Conservation (phyloP, 768 basidiomycete species). For the Phaeotremella fagi region DNA sequence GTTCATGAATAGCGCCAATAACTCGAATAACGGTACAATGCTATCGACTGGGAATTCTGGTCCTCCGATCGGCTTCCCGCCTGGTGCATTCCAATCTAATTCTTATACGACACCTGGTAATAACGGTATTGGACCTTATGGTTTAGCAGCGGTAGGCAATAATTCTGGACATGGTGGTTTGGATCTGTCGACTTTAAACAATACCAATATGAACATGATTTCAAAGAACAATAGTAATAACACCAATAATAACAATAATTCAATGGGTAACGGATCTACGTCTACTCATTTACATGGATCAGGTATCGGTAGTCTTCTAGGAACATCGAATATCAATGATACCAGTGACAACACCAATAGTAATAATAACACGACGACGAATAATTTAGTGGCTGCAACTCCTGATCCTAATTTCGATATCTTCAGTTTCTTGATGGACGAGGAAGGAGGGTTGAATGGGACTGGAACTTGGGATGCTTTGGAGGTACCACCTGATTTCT, state of each 20-base stretch:
- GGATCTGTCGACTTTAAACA: not conserved
- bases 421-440: slow-evolving; percentile 41
- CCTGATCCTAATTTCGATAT: slow-evolving; percentile 30
- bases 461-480: slow-evolving; percentile 22
- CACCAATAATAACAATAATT: not conserved
- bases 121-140: slow-evolving; percentile 15
- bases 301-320: slow-evolving; percentile 6
- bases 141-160: slow-evolving; percentile 17
- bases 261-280: not conserved
- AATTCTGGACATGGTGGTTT: not conserved
- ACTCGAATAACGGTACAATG: not conserved
- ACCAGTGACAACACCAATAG: not conserved
- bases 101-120: not conserved
- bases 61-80: slow-evolving; percentile 15
- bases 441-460: slow-evolving; percentile 36
- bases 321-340: no score
- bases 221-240: not conserved
- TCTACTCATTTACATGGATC: not conserved
- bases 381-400: slow-evolving; percentile 1
- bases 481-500: slow-evolving; percentile 18
- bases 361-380: not conserved
- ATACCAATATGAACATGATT: not conserved
- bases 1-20: not conserved
- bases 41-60: not conserved
- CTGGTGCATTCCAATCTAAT: slow-evolving; percentile 9